Evolutionary conservation across 1,139 yeast genomes (phyloP).

Genomic region (Hyphopichia burtonii): DNA sequence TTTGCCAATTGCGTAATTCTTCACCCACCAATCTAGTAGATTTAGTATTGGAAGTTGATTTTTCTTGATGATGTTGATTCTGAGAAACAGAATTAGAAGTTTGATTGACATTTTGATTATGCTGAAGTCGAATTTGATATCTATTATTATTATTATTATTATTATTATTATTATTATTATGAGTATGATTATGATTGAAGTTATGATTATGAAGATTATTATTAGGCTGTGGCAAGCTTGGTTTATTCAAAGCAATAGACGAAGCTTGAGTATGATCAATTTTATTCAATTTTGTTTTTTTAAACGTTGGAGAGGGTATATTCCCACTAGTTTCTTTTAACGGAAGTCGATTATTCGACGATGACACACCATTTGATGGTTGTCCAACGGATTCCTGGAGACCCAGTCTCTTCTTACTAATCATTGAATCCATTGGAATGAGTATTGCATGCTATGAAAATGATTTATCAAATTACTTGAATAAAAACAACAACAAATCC

Average conservation of each 20-base stretch:
- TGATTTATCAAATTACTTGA: background rate
- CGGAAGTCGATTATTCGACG: slow-evolving; percentile 29
- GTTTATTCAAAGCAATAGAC: slow-evolving; percentile 6
- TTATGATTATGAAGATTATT: too few relatives aligned
- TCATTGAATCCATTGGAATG: slow-evolving; percentile 2
- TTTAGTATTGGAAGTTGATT: slow-evolving; percentile 10
- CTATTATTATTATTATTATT: background rate
- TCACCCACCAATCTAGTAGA: slow-evolving; percentile 39
- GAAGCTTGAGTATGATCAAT: background rate
- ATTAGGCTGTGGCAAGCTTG: slow-evolving; percentile 4
- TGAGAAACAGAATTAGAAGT: slow-evolving; percentile 1
- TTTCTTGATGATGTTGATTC: slow-evolving; percentile 5
- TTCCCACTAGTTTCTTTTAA: slow-evolving; percentile 44
- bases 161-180: too few relatives aligned
- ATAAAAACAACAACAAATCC: background rate
- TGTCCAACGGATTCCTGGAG: background rate
- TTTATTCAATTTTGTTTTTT: slow-evolving; percentile 25
- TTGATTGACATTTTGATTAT: background rate
- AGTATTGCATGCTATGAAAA: background rate
- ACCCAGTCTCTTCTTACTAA: slow-evolving; percentile 2
- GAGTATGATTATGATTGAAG: too few relatives aligned
- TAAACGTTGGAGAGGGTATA: slow-evolving; percentile 38
- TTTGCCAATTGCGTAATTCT: slow-evolving; percentile 73
- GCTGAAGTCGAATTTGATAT: slow-evolving; percentile 1
- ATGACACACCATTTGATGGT: background rate